Conservation (phyloP, 1,139 yeast genomes). For the Pichia sp. region DNA sequence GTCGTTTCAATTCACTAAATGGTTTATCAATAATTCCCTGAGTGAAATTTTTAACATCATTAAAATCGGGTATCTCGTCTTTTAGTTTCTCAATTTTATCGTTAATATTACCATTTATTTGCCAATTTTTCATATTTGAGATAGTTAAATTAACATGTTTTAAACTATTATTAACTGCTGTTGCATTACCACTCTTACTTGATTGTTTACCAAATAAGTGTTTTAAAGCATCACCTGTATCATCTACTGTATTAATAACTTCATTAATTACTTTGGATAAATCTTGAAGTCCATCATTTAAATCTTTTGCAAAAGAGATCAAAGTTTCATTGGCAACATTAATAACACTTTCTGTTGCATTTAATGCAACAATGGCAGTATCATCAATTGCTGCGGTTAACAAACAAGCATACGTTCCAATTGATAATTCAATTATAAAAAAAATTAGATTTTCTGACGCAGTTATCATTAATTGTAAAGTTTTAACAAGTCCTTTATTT, state of each 20-base stretch:
- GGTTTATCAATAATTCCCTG: conserved; percentile 43
- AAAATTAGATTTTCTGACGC: conserved; percentile 54
- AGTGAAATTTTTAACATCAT: conserved; percentile 46
- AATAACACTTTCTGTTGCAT: conserved; percentile 61
- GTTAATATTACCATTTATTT: conserved; percentile 59
- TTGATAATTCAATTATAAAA: conserved; percentile 62
- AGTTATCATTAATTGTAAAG: conserved; percentile 40
- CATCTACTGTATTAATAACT: conserved; percentile 34
- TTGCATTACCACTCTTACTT: conserved; percentile 17
- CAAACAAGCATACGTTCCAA: conserved; percentile 85
- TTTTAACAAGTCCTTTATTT: conserved; percentile 37
- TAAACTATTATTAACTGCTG: conserved; percentile 28
- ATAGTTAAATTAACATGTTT: conserved; percentile 54
- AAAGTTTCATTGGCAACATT: conserved; percentile 56
- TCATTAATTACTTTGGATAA: conserved; percentile 48
- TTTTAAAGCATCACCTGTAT: conserved; percentile 39
- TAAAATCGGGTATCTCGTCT: conserved; percentile 51
- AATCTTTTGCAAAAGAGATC: conserved; percentile 45
- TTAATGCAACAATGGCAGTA: conserved; percentile 64
- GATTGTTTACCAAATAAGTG: conserved; percentile 47
- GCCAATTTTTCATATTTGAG: conserved; percentile 45
- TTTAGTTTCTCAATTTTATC: conserved; percentile 42
- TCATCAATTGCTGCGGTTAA: conserved; percentile 69
- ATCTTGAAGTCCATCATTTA: conserved; percentile 57
- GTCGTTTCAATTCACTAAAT: conserved; percentile 43